Evolutionary conservation across 345 rosid genomes (phyloP).

Genomic region (Cardamine occulta): DNA sequence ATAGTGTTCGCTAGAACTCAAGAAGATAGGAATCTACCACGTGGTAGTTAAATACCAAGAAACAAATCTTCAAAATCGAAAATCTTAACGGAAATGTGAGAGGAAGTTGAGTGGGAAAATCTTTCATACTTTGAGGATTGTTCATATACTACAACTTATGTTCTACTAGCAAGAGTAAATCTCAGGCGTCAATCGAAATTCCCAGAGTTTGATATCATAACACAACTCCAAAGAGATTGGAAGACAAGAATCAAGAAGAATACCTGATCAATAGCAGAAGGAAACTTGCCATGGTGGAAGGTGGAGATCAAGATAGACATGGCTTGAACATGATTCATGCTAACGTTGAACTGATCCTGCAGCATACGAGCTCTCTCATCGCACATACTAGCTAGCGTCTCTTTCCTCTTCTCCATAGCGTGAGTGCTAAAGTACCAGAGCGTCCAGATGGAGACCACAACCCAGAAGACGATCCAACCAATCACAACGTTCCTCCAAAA

Average conservation of each 20-base stretch:
- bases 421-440: constrained; percentile 71
- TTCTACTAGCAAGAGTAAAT: constrained; percentile 2
- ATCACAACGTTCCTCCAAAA: constrained; percentile 69
- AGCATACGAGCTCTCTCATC: constrained; percentile 98
- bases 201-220: neutral
- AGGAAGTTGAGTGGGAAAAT: neutral
- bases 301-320: constrained; percentile 94
- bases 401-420: constrained; percentile 82
- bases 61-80: neutral
- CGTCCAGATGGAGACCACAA: constrained; percentile 52
- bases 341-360: constrained; percentile 98
- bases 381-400: constrained; percentile 81
- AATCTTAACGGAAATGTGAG: neutral
- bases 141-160: constrained; percentile 8
- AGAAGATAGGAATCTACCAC: neutral
- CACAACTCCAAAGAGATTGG: neutral
- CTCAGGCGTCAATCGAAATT: neutral
- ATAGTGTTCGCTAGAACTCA: constrained; percentile 15
- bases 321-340: constrained; percentile 97
- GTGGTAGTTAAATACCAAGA: neutral
- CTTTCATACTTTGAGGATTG: neutral
- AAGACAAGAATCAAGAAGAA: neutral
- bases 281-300: constrained; percentile 87
- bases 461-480: constrained; percentile 68
- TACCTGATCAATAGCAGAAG: constrained; percentile 98